Percentiles rank a stretch among this genome's conserved stretches.
phyloP scores from a whole-genome alignment of 768 basidiomycete species.

The Pisolithus albus region DNA sequence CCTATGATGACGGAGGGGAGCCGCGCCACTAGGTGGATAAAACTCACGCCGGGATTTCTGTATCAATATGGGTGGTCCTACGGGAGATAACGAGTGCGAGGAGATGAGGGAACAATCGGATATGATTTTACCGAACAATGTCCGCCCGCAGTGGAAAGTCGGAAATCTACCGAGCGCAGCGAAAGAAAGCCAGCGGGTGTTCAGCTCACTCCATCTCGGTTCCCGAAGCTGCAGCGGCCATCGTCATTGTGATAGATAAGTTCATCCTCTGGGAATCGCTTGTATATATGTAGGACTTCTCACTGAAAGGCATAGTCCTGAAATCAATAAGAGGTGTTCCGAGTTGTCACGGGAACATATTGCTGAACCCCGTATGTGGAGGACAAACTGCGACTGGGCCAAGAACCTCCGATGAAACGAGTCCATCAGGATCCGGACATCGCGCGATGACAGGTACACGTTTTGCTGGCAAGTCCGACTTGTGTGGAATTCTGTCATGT shows the following conservation, averaged over 20 bases:
- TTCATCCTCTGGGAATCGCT: no score
- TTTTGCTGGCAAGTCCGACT: no score
- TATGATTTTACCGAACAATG: constrained; percentile 1
- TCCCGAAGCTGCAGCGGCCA: no score
- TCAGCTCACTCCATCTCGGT: no score
- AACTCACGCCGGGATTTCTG: background rate
- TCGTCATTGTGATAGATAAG: no score
- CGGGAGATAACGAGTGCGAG: constrained; percentile 21
- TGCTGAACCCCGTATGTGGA: background rate
- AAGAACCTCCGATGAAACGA: background rate
- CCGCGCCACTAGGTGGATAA: background rate
- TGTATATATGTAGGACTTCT: no score
- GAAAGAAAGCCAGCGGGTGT: background rate
- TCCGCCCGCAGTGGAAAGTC: background rate
- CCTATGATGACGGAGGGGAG: background rate
- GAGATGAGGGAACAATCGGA: constrained; percentile 26
- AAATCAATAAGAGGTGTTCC: background rate
- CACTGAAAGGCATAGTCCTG: no score
- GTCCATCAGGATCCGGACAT: no score
- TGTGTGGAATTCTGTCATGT: no score
- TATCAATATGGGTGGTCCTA: background rate
- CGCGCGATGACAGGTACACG: no score
- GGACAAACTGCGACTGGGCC: background rate
- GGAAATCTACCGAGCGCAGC: background rate
- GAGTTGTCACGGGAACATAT: background rate